Percentiles rank a stretch among this genome's conserved stretches.
These are phyloP conservation scores for Phaffomyces antillensis DNA, from an alignment of 805 yeast species.

Conservation along the genomic window DNA sequence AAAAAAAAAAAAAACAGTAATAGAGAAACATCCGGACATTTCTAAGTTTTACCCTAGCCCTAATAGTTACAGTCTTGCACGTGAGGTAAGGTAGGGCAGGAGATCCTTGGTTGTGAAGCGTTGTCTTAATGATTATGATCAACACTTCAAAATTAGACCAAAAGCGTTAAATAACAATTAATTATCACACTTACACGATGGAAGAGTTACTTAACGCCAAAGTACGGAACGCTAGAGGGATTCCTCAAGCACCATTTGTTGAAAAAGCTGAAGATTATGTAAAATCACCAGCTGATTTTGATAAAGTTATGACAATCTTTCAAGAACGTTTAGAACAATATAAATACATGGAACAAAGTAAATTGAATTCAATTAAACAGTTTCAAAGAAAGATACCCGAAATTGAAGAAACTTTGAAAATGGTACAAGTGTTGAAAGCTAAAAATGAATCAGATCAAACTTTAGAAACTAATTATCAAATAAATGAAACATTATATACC, in stretches of 20 bases:
- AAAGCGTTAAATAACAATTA: too few relatives aligned
- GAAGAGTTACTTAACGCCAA: conserved; percentile 19
- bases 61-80: too few relatives aligned
- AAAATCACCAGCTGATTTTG: conserved; percentile 64
- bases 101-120: too few relatives aligned
- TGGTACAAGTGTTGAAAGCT: conserved; percentile 52
- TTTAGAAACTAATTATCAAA: conserved; percentile 77
- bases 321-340: conserved; percentile 88
- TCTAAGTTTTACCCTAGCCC: too few relatives aligned
- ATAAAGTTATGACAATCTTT: conserved; percentile 59
- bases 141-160: too few relatives aligned
- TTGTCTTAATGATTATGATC: too few relatives aligned
- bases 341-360: conserved; percentile 64
- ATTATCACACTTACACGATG: conserved; percentile 6
- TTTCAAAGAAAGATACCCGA: conserved; percentile 81
- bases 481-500: conserved; percentile 88
- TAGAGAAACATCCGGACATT: too few relatives aligned
- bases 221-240: conserved; percentile 78
- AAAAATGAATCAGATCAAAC: conserved; percentile 35
- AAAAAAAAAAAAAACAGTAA: too few relatives aligned
- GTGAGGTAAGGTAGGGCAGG: too few relatives aligned
- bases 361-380: conserved; percentile 31
- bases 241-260: conserved; percentile 93
- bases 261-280: conserved; percentile 74
- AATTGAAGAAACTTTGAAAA: conserved; percentile 73